Evolutionary conservation across 768 basidiomycete genomes (phyloP).

Genomic region (Trametes coccinea): DNA sequence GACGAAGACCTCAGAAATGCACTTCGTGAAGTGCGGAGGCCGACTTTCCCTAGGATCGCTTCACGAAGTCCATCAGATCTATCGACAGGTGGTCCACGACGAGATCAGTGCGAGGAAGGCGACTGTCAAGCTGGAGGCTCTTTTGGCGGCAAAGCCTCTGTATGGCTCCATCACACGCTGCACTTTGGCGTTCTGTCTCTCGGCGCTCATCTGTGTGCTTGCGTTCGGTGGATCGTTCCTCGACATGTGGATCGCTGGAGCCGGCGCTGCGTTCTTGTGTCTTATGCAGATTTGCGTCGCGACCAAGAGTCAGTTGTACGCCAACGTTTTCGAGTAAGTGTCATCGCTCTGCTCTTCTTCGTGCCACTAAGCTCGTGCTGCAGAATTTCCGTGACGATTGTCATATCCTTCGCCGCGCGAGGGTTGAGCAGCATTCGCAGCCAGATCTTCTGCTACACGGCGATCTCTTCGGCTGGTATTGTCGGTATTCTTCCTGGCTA

Average conservation of each 20-base stretch:
- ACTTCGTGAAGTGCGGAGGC: constrained; percentile 81
- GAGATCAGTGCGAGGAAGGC: constrained; percentile 84
- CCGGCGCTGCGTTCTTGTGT: constrained; percentile 64
- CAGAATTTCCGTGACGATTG: constrained; percentile 80
- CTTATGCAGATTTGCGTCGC: constrained; percentile 75
- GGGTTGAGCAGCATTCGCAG: constrained; percentile 77
- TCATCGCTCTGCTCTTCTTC: not conserved
- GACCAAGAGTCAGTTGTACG: constrained; percentile 75
- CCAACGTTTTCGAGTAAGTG: constrained; percentile 89
- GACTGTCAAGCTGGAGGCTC: constrained; percentile 55
- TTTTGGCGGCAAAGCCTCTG: constrained; percentile 65
- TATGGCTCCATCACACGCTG: constrained; percentile 66
- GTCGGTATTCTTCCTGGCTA: constrained; percentile 91
- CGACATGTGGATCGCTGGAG: constrained; percentile 83
- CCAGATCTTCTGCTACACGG: constrained; percentile 86
- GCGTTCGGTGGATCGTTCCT: constrained; percentile 83
- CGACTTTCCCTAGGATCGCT: constrained; percentile 81
- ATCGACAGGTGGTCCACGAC: constrained; percentile 88
- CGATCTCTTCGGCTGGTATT: constrained; percentile 85
- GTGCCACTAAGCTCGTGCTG: not conserved
- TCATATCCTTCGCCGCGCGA: constrained; percentile 79
- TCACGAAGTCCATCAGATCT: constrained; percentile 81
- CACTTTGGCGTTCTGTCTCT: constrained; percentile 66
- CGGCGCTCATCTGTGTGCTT: constrained; percentile 78
- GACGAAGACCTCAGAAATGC: constrained; percentile 85